A percentile compares a stretch with the other conserved stretches of the same genome.
phyloP scores from a whole-genome alignment of 495 filamentous ascomycete genomes.

The Aspergillus cristatus region DNA sequence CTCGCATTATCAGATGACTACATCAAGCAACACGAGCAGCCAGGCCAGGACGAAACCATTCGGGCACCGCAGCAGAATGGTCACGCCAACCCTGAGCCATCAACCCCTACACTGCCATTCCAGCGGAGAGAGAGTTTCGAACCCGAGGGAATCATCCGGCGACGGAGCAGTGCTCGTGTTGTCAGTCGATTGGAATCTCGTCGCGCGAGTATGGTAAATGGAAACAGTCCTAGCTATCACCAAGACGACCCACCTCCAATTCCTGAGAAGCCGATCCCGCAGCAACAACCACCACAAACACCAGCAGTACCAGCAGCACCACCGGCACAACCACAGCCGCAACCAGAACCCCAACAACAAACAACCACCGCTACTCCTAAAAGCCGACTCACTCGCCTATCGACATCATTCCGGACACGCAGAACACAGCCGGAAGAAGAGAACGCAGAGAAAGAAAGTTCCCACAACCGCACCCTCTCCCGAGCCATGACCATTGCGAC shows the following conservation, averaged over 20 bases:
- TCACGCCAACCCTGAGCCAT: constrained; percentile 20
- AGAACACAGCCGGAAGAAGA: constrained; percentile 28
- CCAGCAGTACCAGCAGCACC: no score
- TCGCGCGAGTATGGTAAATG: constrained; percentile 50
- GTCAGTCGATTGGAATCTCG: constrained; percentile 65
- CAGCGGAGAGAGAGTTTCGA: constrained; percentile 37
- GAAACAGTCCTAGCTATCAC: constrained; percentile 14
- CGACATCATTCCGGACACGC: constrained; percentile 28
- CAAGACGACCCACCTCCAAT: constrained; percentile 5
- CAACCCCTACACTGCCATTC: constrained; percentile 20
- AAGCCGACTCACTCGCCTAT: constrained; percentile 30
- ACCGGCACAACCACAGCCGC: no score
- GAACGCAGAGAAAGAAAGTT: constrained; percentile 10
- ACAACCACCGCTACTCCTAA: constrained; percentile 20
- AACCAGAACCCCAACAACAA: no score
- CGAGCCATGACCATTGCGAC: constrained; percentile 29
- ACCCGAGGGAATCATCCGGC: constrained; percentile 23
- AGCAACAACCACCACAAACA: constrained; percentile 7
- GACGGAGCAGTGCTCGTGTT: constrained; percentile 50
- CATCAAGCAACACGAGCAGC: constrained; percentile 13
- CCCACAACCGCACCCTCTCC: constrained; percentile 25
- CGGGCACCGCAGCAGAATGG: constrained; percentile 19
- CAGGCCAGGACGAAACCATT: constrained; percentile 16
- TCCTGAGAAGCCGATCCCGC: constrained; percentile 14
- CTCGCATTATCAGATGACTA: constrained; percentile 62